A percentile compares a stretch with the other conserved stretches of the same genome.
These are phyloP conservation scores for Xylariales sp. DNA, from an alignment of 2,329 filamentous ascomycete genomes.

Conservation along the genomic window DNA sequence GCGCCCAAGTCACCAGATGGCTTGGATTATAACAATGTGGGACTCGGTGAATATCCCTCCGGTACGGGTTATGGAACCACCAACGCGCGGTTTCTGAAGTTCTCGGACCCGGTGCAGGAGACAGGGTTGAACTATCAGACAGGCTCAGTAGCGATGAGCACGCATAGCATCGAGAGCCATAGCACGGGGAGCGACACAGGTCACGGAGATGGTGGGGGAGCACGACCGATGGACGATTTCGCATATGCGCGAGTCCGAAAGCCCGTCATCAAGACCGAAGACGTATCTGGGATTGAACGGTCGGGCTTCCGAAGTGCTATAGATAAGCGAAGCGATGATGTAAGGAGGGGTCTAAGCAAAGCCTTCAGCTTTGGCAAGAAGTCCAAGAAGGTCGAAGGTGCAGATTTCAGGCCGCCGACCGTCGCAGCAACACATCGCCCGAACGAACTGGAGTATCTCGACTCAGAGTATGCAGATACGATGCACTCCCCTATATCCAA, in stretches of 20 bases:
- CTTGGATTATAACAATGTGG: slow-evolving; percentile 33
- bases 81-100: slow-evolving; percentile 41
- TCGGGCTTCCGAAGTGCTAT: slow-evolving; percentile 47
- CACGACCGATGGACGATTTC: slow-evolving; percentile 35
- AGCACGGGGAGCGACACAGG: slow-evolving; percentile 33
- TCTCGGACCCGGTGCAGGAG: slow-evolving; percentile 34
- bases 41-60: slow-evolving; percentile 33
- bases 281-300: slow-evolving; percentile 50
- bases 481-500: slow-evolving; percentile 16
- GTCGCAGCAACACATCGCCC: slow-evolving; percentile 31
- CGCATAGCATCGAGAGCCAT: slow-evolving; percentile 29
- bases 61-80: slow-evolving; percentile 37
- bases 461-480: slow-evolving; percentile 17
- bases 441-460: slow-evolving; percentile 13
- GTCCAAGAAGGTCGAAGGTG: slow-evolving; percentile 30
- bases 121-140: slow-evolving; percentile 19
- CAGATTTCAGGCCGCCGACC: slow-evolving; percentile 29
- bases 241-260: slow-evolving; percentile 38
- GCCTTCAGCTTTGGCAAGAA: slow-evolving; percentile 50
- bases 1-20: slow-evolving; percentile 25
- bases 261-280: slow-evolving; percentile 41
- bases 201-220: slow-evolving; percentile 21
- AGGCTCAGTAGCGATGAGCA: slow-evolving; percentile 18
- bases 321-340: slow-evolving; percentile 52
- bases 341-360: slow-evolving; percentile 48